A percentile compares a stretch with the other conserved stretches of the same genome.
Conservation (phyloP, 345 rosid genomes). For the Toxicodendron radicans region DNA sequence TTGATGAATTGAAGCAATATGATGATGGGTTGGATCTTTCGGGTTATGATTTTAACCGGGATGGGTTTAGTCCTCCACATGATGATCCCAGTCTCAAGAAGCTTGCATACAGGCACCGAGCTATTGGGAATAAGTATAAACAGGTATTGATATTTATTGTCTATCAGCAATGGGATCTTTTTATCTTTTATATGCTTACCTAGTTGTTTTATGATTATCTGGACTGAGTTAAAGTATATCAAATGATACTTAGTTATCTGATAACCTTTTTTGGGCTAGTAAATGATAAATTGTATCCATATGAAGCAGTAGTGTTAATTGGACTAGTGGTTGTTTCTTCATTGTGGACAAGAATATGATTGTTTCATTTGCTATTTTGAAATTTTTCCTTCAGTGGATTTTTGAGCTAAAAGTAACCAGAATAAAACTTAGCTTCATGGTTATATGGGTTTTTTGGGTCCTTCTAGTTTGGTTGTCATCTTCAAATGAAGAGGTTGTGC, state of each 20-base stretch:
- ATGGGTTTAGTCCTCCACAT: conserved; percentile 53
- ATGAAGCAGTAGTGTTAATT: background rate
- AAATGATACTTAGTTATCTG: background rate
- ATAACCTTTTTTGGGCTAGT: too few species aligned
- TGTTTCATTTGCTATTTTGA: background rate
- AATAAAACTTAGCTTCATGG: background rate
- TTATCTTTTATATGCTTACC: background rate
- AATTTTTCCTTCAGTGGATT: background rate
- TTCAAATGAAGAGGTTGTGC: background rate
- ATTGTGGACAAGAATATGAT: background rate
- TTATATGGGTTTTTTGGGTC: background rate
- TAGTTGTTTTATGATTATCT: background rate
- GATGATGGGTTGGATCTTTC: conserved; percentile 79
- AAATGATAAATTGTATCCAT: background rate
- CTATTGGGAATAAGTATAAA: conserved; percentile 51
- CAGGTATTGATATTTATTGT: conserved; percentile 41
- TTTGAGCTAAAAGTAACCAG: background rate
- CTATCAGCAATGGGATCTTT: conserved; percentile 2
- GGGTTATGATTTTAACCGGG: conserved; percentile 60
- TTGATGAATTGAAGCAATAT: conserved; percentile 53
- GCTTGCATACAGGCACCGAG: conserved; percentile 74
- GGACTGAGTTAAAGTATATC: background rate
- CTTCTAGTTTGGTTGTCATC: background rate
- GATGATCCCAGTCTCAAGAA: conserved; percentile 66
- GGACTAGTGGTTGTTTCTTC: background rate